Evolutionary conservation across 805 yeast species (phyloP).

Genomic region (Suhomyces sp.): DNA sequence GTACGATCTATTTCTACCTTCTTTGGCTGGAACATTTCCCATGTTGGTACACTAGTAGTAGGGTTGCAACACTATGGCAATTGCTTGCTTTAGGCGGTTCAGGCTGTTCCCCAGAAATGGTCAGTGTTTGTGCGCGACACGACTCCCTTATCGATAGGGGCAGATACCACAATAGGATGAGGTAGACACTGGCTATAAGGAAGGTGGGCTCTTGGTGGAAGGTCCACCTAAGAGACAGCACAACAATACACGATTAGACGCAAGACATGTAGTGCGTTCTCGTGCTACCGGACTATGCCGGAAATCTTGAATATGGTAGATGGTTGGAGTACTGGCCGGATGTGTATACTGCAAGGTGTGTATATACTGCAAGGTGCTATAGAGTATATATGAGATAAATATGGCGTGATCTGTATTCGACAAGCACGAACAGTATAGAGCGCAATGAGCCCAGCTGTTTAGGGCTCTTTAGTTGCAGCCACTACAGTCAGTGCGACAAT

Average conservation of each 20-base stretch:
- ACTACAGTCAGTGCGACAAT: neutral
- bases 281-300: neutral
- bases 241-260: no score
- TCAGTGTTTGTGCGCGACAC: conserved; percentile 1
- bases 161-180: neutral
- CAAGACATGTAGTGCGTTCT: neutral
- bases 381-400: no score
- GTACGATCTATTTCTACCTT: conserved; percentile 29
- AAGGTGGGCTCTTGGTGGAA: neutral
- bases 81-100: neutral
- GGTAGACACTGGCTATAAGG: neutral
- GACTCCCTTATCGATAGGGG: conserved; percentile 1
- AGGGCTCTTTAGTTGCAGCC: neutral
- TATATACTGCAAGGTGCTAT: no score
- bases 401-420: neutral
- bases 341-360: no score
- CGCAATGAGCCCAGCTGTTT: neutral
- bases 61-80: neutral
- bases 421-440: neutral
- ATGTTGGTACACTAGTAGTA: conserved; percentile 13
- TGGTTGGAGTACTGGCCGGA: no score
- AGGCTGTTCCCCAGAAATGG: neutral
- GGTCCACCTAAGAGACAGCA: neutral
- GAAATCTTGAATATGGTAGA: neutral
- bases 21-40: conserved; percentile 47